Base-by-base conservation (phyloP, 768 basidiomycete species). In the Xerocomellus intermedius region DNA sequence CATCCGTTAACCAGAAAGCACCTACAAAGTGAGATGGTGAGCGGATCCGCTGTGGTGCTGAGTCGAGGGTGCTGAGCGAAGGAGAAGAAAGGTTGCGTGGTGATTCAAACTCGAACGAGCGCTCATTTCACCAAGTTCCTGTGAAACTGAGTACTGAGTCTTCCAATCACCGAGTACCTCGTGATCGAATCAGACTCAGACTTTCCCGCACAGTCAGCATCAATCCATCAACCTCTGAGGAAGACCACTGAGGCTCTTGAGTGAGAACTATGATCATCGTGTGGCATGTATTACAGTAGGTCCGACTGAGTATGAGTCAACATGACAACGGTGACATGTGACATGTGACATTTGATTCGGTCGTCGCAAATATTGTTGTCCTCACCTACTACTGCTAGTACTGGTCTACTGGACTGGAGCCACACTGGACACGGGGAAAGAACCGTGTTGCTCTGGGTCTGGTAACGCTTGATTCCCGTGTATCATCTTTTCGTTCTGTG, bases 1-100 rank as follows among this genome's bases (percentile, higher is more conserved):
- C 59, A 61, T 61, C 22, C 42, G 35, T 38, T 19, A 46, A 13
- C 32, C n/a, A 28, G 21, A 6, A n/a, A 24, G 3, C n/a, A 37
- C 13, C 36, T 32, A 21, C 16, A 13, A 26, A 21, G 24, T 19
- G 52, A 33, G 48, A 32, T 4, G 36, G 28, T 16, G 32, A 13
- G 32, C 12, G 14, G 24, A 19, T 14, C n/a, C 2, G 8, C 21
- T 24, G 41, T 26, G 33, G 33, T 28, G 26, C n/a, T 14, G 42
- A 36, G 19, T 26, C 22, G 16, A 42, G 26, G 41, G 38, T 17
- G 39, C 8, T 9, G 4, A 24, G 16, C 8, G n/a, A 39, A 30
- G 9, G 21, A 19, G 8, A 32, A 26, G 6, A n/a, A 37, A 36
- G 37, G 4, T 14, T 17, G 39, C 17, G 10, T 17, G 38, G 38